phyloP scores from a whole-genome alignment of 2,329 filamentous ascomycete species.

The Venturia nashicola region DNA sequence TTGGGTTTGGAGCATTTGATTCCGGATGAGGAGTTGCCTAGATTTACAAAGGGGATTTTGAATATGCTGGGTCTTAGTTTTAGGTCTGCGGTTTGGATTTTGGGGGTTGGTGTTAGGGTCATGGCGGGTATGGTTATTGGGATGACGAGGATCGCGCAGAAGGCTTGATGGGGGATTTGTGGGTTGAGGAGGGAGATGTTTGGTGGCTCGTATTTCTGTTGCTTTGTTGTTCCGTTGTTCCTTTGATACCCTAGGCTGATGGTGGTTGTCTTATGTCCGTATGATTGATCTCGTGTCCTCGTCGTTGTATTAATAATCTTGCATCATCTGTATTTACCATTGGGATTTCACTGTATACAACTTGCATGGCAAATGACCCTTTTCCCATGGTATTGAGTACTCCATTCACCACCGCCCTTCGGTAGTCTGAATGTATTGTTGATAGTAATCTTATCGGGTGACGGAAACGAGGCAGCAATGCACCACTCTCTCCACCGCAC shows the following conservation, averaged over 20 bases:
- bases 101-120: constrained; percentile 6
- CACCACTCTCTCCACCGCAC: neutral
- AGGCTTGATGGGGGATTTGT: neutral
- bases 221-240: neutral
- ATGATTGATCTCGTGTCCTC: neutral
- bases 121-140: constrained; percentile 7
- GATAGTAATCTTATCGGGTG: no score
- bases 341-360: neutral
- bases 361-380: neutral
- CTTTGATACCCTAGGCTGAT: neutral
- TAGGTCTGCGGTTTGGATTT: constrained; percentile 4
- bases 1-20: constrained; percentile 6
- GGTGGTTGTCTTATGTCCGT: neutral
- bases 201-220: neutral
- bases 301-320: neutral
- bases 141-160: constrained; percentile 1
- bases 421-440: no score
- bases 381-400: no score
- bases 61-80: constrained; percentile 6
- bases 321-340: neutral
- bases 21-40: constrained; percentile 8
- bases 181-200: neutral
- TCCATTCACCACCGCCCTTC: no score
- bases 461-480: no score
- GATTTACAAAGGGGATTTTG: constrained; percentile 7